Percentiles rank a stretch among this genome's conserved stretches.
These are phyloP conservation scores for Trichoderma afroharzianum DNA, from an alignment of 2,329 filamentous ascomycete species.

Conservation along the genomic window DNA sequence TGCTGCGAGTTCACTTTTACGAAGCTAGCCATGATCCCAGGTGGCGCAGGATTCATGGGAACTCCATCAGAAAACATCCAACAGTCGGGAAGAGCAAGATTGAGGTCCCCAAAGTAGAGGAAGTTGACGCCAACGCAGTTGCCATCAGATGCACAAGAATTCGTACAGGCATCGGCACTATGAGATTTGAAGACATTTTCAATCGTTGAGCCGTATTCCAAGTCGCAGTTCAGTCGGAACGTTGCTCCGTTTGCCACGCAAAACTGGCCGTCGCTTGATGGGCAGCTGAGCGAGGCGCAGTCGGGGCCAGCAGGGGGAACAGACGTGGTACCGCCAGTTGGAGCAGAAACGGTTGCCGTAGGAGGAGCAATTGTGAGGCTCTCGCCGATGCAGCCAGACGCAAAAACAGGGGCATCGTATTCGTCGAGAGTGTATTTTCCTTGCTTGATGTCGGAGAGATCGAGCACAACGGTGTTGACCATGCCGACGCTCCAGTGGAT, in stretches of 20 bases:
- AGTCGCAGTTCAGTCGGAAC: background rate
- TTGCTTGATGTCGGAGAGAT: background rate
- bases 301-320: background rate
- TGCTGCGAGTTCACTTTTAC: background rate
- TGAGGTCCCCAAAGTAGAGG: background rate
- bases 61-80: background rate
- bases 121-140: background rate
- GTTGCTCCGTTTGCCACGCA: background rate
- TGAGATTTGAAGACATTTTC: background rate
- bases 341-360: background rate
- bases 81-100: background rate
- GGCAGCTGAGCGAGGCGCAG: background rate
- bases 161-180: background rate
- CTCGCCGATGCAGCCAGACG: constrained; percentile 2
- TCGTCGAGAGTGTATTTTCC: background rate
- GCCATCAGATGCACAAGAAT: background rate
- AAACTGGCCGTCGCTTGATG: background rate
- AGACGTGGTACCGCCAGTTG: background rate
- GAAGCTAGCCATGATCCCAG: background rate
- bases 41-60: background rate
- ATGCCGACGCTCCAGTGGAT: constrained; percentile 1
- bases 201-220: background rate
- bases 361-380: background rate
- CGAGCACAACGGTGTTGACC: background rate
- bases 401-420: background rate